A percentile compares a stretch with the other conserved stretches of the same genome.
phyloP scores from a whole-genome alignment of 768 basidiomycete species.

The Holtermannia corniformis region DNA sequence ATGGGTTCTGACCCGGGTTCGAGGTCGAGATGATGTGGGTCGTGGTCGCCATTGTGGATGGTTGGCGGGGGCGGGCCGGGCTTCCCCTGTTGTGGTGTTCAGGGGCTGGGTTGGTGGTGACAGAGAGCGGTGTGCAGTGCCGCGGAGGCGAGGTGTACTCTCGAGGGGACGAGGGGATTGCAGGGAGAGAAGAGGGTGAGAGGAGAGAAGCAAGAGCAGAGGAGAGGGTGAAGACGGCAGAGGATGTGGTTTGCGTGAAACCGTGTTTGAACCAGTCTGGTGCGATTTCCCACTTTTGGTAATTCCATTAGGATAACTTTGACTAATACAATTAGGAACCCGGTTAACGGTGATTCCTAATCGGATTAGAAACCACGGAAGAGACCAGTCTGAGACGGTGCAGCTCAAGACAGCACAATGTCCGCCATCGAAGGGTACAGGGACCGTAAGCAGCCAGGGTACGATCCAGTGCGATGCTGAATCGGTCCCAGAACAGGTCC shows the following conservation, averaged over 20 bases:
- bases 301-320: not conserved
- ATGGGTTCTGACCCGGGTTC: constrained; percentile 28
- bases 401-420: no score
- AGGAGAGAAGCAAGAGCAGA: not conserved
- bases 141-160: no score
- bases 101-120: no score
- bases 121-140: no score
- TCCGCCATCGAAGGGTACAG: constrained; percentile 29
- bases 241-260: no score
- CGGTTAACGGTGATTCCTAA: not conserved
- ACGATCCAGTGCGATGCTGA: no score
- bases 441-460: constrained; percentile 26
- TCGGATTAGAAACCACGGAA: not conserved
- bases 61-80: no score
- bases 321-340: no score
- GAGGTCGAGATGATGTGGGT: constrained; percentile 39
- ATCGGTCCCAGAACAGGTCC: constrained; percentile 50
- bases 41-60: constrained; percentile 23
- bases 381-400: no score
- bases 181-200: not conserved
- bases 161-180: no score
- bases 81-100: not conserved
- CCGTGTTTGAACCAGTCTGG: no score
- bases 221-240: not conserved
- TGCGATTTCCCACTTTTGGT: no score